Conservation (phyloP, 1,139 yeast species). For the Yamadazyma jaroonii region DNA sequence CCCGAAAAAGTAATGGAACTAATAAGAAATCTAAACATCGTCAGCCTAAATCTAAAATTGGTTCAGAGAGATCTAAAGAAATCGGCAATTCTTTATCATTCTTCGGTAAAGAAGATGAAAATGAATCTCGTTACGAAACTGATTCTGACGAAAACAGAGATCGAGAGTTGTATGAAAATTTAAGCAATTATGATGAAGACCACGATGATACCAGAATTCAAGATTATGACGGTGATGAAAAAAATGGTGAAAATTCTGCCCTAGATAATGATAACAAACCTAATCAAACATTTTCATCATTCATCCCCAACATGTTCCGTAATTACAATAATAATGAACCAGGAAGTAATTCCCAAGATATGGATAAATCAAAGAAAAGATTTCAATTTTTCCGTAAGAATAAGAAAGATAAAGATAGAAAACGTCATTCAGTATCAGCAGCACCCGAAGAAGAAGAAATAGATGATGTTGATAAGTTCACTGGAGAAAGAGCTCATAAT, state of each 20-base stretch:
- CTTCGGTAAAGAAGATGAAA: conserved; percentile 21
- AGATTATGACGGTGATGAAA: conserved; percentile 6
- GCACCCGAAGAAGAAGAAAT: conserved; percentile 17
- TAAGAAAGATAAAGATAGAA: conserved; percentile 22
- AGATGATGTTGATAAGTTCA: conserved; percentile 25
- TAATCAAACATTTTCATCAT: conserved; percentile 11
- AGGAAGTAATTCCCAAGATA: not conserved
- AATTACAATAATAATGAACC: conserved; percentile 5
- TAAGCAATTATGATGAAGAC: conserved; percentile 1
- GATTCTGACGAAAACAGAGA: conserved; percentile 24
- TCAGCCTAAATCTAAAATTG: conserved; percentile 1
- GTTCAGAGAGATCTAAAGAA: conserved; percentile 19
- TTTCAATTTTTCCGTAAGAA: conserved; percentile 26
- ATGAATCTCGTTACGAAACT: conserved; percentile 24
- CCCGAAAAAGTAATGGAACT: not conserved
- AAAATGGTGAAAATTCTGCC: not conserved
- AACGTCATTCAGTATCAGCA: conserved; percentile 14
- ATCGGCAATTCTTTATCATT: conserved; percentile 30
- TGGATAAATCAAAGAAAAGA: conserved; percentile 13
- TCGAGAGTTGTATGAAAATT: conserved; percentile 4
- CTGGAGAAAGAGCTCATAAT: conserved; percentile 57
- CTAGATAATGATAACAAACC: conserved; percentile 1
- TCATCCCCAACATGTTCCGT: conserved; percentile 14
- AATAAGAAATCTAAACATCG: not conserved
- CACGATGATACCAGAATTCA: not conserved